Evolutionary conservation across 106 monocot species (phyloP).

Genomic region (Amphibolis antarctica): DNA sequence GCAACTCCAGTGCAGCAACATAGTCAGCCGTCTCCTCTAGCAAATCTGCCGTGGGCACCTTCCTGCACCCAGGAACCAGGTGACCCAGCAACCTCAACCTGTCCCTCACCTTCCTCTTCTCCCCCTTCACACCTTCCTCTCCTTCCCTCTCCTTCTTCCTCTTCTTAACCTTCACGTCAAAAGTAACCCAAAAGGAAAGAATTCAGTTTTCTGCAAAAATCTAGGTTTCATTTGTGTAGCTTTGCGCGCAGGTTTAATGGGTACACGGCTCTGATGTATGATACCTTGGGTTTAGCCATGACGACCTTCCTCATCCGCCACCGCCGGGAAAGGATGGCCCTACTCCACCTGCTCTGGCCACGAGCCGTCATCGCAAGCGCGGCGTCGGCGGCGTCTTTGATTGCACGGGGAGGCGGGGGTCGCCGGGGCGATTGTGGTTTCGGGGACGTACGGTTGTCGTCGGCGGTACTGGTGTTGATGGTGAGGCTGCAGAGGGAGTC

Average conservation of each 20-base stretch:
- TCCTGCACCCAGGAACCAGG: constrained; percentile 61
- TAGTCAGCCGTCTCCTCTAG: constrained; percentile 72
- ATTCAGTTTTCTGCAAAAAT: too few species aligned
- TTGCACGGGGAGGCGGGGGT: constrained; percentile 12
- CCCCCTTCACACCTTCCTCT: constrained; percentile 8
- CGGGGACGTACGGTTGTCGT: not conserved
- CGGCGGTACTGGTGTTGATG: not conserved
- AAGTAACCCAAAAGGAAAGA: not conserved
- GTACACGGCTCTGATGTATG: too few species aligned
- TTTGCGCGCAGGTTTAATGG: too few species aligned
- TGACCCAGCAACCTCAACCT: constrained; percentile 32
- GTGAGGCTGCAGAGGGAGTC: constrained; percentile 30
- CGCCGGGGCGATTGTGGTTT: not conserved
- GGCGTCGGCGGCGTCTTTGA: constrained; percentile 72
- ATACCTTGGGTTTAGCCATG: constrained; percentile 29
- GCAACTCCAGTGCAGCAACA: constrained; percentile 81
- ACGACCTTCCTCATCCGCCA: constrained; percentile 20
- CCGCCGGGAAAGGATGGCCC: constrained; percentile 43
- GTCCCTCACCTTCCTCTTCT: constrained; percentile 40
- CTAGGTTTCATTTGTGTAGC: too few species aligned
- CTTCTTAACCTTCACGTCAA: constrained; percentile 10
- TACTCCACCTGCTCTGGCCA: constrained; percentile 65
- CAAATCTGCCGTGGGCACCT: constrained; percentile 30
- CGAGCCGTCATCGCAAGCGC: constrained; percentile 57
- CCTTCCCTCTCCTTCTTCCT: constrained; percentile 27